Evolutionary conservation across 2,329 filamentous ascomycete genomes (phyloP).

Genomic region (Hypoxylon sp.): DNA sequence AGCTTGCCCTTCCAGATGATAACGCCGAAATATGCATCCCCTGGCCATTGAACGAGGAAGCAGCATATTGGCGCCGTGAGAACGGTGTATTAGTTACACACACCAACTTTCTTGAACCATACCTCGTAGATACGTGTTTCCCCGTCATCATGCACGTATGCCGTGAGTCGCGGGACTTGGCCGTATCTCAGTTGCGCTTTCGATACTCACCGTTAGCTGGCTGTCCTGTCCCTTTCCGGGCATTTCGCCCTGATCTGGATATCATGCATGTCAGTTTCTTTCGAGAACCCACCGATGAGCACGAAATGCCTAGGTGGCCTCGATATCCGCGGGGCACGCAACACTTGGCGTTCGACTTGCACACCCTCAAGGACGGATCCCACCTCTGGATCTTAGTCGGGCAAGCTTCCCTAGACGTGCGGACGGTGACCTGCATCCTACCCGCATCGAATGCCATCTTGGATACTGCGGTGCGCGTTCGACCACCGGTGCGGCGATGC

Average conservation of each 20-base stretch:
- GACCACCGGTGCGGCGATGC: slow-evolving; percentile 33
- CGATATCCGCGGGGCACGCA: slow-evolving; percentile 15
- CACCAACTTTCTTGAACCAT: slow-evolving; percentile 21
- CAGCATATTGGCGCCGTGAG: neutral
- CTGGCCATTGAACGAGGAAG: slow-evolving; percentile 35
- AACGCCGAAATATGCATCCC: slow-evolving; percentile 36
- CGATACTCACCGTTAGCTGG: slow-evolving; percentile 39
- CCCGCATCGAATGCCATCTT: slow-evolving; percentile 23
- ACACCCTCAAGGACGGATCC: slow-evolving; percentile 29
- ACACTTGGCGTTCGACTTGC: slow-evolving; percentile 35
- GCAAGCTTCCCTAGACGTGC: slow-evolving; percentile 9
- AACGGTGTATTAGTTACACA: neutral
- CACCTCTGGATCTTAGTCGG: slow-evolving; percentile 23
- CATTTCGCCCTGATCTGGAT: slow-evolving; percentile 41
- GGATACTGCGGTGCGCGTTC: slow-evolving; percentile 25
- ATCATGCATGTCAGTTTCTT: slow-evolving; percentile 33
- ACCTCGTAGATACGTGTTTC: slow-evolving; percentile 42
- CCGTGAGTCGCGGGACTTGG: slow-evolving; percentile 37
- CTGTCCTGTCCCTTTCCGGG: slow-evolving; percentile 38
- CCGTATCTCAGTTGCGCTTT: slow-evolving; percentile 23
- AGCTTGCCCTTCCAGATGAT: slow-evolving; percentile 30
- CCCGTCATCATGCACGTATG: slow-evolving; percentile 42
- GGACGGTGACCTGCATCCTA: slow-evolving; percentile 31
- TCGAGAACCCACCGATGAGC: slow-evolving; percentile 17
- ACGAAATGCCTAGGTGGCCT: slow-evolving; percentile 13